Conservation (phyloP, 75 land plant species). For the Chamaecyparis obtusa region DNA sequence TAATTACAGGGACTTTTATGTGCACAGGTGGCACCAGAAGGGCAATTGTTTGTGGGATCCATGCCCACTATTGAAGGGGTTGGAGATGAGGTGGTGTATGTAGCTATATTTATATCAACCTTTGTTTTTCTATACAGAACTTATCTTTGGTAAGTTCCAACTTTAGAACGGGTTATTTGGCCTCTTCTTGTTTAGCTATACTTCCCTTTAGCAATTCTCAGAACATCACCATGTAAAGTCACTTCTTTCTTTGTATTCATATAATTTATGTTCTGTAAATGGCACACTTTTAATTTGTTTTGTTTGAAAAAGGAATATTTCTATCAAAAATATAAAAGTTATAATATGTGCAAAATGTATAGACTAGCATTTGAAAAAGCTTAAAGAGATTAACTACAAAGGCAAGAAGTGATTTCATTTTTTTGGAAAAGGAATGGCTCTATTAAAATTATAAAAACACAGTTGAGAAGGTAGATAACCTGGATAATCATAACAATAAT, state of each 20-base stretch:
- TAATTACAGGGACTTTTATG: neutral
- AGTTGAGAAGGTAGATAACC: too few relatives aligned
- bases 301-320: too few relatives aligned
- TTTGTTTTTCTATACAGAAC: slow-evolving; percentile 28
- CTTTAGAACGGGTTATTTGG: neutral
- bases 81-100: slow-evolving; percentile 41
- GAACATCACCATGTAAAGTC: neutral
- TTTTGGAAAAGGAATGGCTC: too few relatives aligned
- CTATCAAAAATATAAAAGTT: neutral
- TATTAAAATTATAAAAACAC: too few relatives aligned
- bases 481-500: too few relatives aligned
- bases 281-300: neutral
- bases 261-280: neutral
- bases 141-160: slow-evolving; percentile 23
- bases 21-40: neutral
- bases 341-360: neutral
- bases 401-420: neutral
- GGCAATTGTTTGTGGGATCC: neutral
- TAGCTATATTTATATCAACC: slow-evolving; percentile 36
- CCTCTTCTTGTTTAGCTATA: neutral
- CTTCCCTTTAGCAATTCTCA: neutral
- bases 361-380: neutral
- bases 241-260: neutral
- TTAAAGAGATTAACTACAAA: neutral
- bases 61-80: slow-evolving; percentile 49